Evolutionary conservation across 148 eudicot genomes (phyloP).

Genomic region (Limonium bicolor): DNA sequence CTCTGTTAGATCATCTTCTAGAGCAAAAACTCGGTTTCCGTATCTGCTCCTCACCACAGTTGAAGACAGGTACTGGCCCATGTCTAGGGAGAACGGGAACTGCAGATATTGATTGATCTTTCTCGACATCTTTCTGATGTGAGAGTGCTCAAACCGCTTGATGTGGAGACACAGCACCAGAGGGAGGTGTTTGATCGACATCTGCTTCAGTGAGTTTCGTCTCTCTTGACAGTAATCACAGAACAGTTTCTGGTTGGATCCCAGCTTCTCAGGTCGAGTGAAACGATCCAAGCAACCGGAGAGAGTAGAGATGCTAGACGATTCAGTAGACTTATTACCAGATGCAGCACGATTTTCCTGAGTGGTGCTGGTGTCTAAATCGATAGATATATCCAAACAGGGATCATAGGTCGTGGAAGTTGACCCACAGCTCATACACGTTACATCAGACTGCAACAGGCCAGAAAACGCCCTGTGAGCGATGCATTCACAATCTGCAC

Average conservation of each 20-base stretch:
- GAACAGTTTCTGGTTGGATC: constrained; percentile 47
- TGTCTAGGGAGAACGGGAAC: constrained; percentile 56
- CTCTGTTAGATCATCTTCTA: constrained; percentile 30
- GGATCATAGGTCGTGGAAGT: constrained; percentile 62
- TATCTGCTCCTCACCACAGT: constrained; percentile 34
- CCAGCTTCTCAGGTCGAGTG: constrained; percentile 50
- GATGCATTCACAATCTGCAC: constrained; percentile 51
- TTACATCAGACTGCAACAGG: constrained; percentile 49
- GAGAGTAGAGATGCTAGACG: constrained; percentile 17
- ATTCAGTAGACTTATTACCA: constrained; percentile 15
- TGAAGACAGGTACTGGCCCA: constrained; percentile 52
- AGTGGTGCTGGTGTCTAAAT: constrained; percentile 16
- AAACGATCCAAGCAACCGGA: constrained; percentile 45
- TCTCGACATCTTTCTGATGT: constrained; percentile 27
- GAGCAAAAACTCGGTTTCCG: constrained; percentile 41
- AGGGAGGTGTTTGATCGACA: constrained; percentile 51
- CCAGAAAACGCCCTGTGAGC: constrained; percentile 58
- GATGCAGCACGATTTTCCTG: constrained; percentile 1
- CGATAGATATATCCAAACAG: constrained; percentile 51
- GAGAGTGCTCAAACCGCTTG: constrained; percentile 56
- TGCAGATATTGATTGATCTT: constrained; percentile 48
- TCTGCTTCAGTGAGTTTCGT: constrained; percentile 47
- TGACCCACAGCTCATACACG: constrained; percentile 51
- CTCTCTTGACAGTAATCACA: constrained; percentile 46
- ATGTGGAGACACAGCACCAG: constrained; percentile 49